A percentile compares a stretch with the other conserved stretches of the same genome.
phyloP scores from a whole-genome alignment of 305 asterid genomes.

The Fraxinus nigra region DNA sequence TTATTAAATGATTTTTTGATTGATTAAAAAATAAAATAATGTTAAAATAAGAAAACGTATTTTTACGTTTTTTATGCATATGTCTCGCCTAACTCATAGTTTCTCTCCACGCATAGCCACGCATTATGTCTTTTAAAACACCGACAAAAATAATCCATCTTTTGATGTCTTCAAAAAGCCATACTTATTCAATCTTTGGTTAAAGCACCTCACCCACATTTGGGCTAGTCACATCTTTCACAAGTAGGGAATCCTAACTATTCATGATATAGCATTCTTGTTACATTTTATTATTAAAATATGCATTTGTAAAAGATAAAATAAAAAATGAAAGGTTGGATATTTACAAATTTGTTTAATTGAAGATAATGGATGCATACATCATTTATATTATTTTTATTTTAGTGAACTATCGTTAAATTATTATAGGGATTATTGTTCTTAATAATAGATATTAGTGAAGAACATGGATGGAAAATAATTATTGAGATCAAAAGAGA shows the following conservation, averaged over 20 bases:
- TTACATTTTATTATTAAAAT: background rate
- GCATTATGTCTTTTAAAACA: no score
- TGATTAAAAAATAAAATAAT: no score
- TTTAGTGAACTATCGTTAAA: background rate
- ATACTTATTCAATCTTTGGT: background rate
- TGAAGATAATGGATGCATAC: background rate
- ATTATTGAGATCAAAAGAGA: background rate
- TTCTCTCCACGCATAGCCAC: no score
- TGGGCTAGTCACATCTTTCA: background rate
- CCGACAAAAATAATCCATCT: constrained; percentile 9
- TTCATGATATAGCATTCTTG: background rate
- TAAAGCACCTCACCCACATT: background rate
- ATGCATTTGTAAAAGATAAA: background rate
- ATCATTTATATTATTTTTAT: background rate
- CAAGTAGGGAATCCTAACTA: background rate
- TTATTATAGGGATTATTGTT: background rate
- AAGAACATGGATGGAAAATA: background rate
- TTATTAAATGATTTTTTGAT: no score
- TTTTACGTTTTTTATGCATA: no score
- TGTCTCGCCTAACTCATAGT: no score
- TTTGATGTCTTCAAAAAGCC: constrained; percentile 21
- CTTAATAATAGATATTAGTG: background rate
- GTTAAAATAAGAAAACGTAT: no score
- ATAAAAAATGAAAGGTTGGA: background rate
- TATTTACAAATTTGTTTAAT: background rate